These are phyloP conservation scores for Aureobasidium sp. DNA, from an alignment of 2,329 filamentous ascomycete species.

Conservation along the genomic window DNA sequence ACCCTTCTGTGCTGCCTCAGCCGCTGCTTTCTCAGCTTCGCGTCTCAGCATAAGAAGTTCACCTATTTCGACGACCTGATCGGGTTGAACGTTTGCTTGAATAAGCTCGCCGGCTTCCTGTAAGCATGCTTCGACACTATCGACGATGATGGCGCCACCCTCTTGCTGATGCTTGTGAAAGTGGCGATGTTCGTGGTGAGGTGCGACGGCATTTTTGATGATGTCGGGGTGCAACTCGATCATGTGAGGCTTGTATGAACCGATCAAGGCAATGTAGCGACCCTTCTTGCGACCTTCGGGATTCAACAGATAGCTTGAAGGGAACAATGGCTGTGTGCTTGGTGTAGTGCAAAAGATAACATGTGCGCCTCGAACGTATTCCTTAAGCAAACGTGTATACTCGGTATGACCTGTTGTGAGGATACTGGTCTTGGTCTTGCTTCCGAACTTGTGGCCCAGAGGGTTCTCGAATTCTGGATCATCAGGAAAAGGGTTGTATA, in stretches of 20 bases:
- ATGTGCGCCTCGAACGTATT: slow-evolving; percentile 65
- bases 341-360: slow-evolving; percentile 88
- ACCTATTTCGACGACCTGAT: slow-evolving; percentile 79
- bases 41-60: slow-evolving; percentile 64
- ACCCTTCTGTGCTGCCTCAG: slow-evolving; percentile 17
- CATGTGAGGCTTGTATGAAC: slow-evolving; percentile 67
- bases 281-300: slow-evolving; percentile 64
- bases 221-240: slow-evolving; percentile 74
- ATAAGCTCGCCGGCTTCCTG: slow-evolving; percentile 84
- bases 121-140: slow-evolving; percentile 69
- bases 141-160: slow-evolving; percentile 55
- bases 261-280: slow-evolving; percentile 64
- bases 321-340: slow-evolving; percentile 66
- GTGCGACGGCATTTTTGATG: slow-evolving; percentile 55
- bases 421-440: slow-evolving; percentile 55
- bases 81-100: slow-evolving; percentile 63
- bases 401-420: slow-evolving; percentile 66
- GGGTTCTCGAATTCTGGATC: slow-evolving; percentile 29
- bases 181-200: slow-evolving; percentile 48
- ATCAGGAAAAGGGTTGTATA: slow-evolving; percentile 42
- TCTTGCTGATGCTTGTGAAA: slow-evolving; percentile 57
- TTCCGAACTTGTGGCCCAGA: slow-evolving; percentile 33
- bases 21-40: slow-evolving; percentile 38
- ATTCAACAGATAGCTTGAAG: slow-evolving; percentile 63
- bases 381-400: slow-evolving; percentile 59